A percentile compares a stretch with the other conserved stretches of the same genome.
Evolutionary conservation across 371 early-diverging fungal species (phyloP).

Genomic region (Apophysomyces trapeziformis): DNA sequence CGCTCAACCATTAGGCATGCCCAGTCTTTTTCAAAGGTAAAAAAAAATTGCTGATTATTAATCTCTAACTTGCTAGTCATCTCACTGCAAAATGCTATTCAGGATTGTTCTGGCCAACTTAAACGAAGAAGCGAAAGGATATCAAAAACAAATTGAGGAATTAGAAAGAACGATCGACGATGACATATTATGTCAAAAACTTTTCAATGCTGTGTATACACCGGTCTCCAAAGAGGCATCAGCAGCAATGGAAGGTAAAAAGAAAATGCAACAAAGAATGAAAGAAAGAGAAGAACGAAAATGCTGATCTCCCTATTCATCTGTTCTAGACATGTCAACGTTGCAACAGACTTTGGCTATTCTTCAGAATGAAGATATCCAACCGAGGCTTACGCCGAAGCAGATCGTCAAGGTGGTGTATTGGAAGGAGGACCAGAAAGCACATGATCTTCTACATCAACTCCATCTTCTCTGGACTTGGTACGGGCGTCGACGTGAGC

Average conservation of each 20-base stretch:
- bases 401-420: slow-evolving; percentile 38
- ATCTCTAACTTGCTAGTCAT: background rate
- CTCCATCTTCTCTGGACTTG: slow-evolving; percentile 49
- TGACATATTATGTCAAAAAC: slow-evolving; percentile 46
- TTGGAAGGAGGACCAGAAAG: slow-evolving; percentile 19
- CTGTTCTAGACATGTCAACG: slow-evolving; percentile 11
- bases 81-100: background rate
- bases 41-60: no score
- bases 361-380: slow-evolving; percentile 43
- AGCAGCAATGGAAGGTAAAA: slow-evolving; percentile 16
- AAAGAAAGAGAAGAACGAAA: slow-evolving; percentile 17
- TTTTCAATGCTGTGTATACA: slow-evolving; percentile 53
- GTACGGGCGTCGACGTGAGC: slow-evolving; percentile 56
- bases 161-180: slow-evolving; percentile 49
- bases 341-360: slow-evolving; percentile 34
- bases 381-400: slow-evolving; percentile 38
- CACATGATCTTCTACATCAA: slow-evolving; percentile 32
- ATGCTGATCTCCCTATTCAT: background rate
- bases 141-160: slow-evolving; percentile 48
- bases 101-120: slow-evolving; percentile 56
- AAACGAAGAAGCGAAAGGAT: slow-evolving; percentile 51
- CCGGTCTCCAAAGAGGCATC: slow-evolving; percentile 24
- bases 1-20: slow-evolving; percentile 61
- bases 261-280: background rate
- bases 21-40: slow-evolving; percentile 60